phyloP scores from a whole-genome alignment of 148 eudicot genomes.

The Dianthus caryophyllus region DNA sequence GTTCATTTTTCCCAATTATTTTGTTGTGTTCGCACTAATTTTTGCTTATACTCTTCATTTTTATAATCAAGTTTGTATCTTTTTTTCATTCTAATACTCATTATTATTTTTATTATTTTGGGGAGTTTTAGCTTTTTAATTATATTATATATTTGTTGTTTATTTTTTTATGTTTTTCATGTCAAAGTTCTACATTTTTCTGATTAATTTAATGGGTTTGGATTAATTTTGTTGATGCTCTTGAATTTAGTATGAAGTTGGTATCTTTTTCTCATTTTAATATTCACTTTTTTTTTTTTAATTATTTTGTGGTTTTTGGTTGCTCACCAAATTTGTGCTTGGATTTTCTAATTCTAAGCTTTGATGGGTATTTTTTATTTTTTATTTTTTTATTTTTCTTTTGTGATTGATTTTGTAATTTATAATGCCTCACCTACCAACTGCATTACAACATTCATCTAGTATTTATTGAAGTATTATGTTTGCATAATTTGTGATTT shows the following conservation, averaged over 20 bases:
- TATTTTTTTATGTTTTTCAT: too few species aligned
- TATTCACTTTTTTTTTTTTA: neutral
- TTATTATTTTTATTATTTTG: too few species aligned
- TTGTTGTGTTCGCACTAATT: too few species aligned
- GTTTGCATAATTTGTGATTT: neutral
- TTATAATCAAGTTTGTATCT: too few species aligned
- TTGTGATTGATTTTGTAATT: neutral
- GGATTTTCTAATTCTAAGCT: neutral
- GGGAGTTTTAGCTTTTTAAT: too few species aligned
- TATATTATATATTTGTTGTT: too few species aligned
- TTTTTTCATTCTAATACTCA: too few species aligned
- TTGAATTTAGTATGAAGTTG: neutral
- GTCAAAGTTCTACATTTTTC: neutral
- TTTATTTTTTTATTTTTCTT: neutral
- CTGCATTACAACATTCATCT: neutral
- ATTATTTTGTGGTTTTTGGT: neutral
- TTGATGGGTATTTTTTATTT: neutral
- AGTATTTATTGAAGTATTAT: neutral
- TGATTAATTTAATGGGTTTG: neutral
- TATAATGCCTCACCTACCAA: conserved; percentile 12
- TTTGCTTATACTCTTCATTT: too few species aligned
- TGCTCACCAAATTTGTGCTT: neutral
- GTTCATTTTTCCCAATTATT: neutral
- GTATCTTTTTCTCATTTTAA: neutral
- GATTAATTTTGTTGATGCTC: neutral